Evolutionary conservation across 139 green algal species (phyloP), one percentile per base, ranked within the genome.

Genomic region (Tetradesmus lagerheimii): DNA sequence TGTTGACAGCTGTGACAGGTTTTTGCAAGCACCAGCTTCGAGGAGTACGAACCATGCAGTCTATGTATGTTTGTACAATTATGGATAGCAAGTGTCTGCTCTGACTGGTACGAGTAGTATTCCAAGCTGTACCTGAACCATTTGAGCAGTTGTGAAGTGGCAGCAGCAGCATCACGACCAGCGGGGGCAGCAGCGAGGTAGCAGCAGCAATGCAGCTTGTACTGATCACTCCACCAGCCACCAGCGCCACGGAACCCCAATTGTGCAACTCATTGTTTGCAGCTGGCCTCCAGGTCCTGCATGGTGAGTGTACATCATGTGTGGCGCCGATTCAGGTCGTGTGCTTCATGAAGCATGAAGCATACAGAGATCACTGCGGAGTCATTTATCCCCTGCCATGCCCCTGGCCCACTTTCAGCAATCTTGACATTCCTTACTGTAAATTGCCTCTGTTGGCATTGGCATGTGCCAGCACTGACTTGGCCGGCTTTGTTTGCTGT

Each of bases 261-360:
- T 3, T 57, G 12, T 77, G 74, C 8, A 85, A 86, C 38, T n/a
- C n/a, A 15, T 12, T 91, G 78, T 81, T 91, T 41, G 23, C 67
- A 27, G 76, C 76, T 45, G 87, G 87, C 15, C 57, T 95, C 37
- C 23, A 76, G 4, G 18, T 38, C 9, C 43, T 91, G 43, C 93
- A 95, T 53, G 57, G 57, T 71, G 57, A n/a, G 57, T 71, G 57
- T 71, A 6, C 4, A 18, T 16, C 8, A 18, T 18, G 5, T 20
- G 47, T 62, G 47, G 47, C 4, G 12, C 8, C 8, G 12, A 14
- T n/a, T n/a, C n/a, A n/a, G n/a, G n/a, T n/a, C n/a, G n/a, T n/a
- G n/a, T n/a, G n/a, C n/a, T n/a, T n/a, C n/a, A n/a, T n/a, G n/a
- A n/a, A n/a, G n/a, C n/a, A n/a, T n/a, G n/a, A n/a, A n/a, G n/a